These are phyloP conservation scores for Penicillium angulare DNA, from an alignment of 495 filamentous ascomycete genomes.

Conservation along the genomic window DNA sequence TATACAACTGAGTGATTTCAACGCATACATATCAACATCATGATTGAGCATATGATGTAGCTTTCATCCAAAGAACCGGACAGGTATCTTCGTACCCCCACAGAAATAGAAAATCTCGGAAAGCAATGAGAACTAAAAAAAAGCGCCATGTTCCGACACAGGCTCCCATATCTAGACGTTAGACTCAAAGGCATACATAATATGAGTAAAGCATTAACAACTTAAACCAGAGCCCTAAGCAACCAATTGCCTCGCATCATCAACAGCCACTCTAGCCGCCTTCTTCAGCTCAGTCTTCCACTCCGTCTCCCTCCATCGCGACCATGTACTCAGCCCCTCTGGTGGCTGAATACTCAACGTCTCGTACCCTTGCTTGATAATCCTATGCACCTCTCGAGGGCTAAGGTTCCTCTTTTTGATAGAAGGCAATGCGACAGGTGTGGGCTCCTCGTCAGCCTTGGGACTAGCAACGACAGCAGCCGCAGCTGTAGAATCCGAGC, in stretches of 20 bases:
- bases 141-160: too few species aligned
- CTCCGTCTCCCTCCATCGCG: slow-evolving; percentile 66
- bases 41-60: too few species aligned
- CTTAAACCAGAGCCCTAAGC: slow-evolving; percentile 15
- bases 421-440: slow-evolving; percentile 28
- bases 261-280: slow-evolving; percentile 71
- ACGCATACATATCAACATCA: too few species aligned
- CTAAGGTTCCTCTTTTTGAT: slow-evolving; percentile 62
- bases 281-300: slow-evolving; percentile 73
- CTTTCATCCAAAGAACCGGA: too few species aligned
- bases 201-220: background rate
- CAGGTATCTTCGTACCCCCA: too few species aligned
- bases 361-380: slow-evolving; percentile 96
- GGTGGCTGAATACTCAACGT: slow-evolving; percentile 82
- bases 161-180: too few species aligned
- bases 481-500: slow-evolving; percentile 20
- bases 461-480: slow-evolving; percentile 11
- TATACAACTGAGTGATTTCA: too few species aligned
- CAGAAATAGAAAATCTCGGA: too few species aligned
- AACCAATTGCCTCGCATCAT: slow-evolving; percentile 45
- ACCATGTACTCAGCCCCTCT: slow-evolving; percentile 80
- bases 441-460: slow-evolving; percentile 26
- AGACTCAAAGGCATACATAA: too few species aligned
- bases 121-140: too few species aligned
- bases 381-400: slow-evolving; percentile 78